Evolutionary conservation across 176 grass and related monocot species (phyloP).

Genomic region (Aegilops bicornis): DNA sequence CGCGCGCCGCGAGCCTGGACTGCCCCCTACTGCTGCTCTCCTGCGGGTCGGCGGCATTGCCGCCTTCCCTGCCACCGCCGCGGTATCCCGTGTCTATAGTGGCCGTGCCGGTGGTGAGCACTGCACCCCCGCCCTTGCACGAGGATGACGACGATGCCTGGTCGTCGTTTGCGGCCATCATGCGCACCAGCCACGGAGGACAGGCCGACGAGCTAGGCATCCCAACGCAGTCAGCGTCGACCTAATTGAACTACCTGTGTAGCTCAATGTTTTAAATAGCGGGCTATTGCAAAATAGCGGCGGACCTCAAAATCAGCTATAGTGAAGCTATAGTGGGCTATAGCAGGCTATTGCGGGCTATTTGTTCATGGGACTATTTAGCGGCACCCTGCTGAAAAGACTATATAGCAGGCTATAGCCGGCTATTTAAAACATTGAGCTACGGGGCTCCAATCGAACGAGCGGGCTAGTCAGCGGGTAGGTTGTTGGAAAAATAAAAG

Average conservation of each 20-base stretch:
- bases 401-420: too few relatives aligned
- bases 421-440: too few relatives aligned
- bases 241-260: not conserved
- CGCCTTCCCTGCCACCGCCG: not conserved
- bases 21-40: slow-evolving; percentile 63
- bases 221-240: not conserved
- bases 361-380: too few relatives aligned
- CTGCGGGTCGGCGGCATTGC: slow-evolving; percentile 36
- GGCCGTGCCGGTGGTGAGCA: slow-evolving; percentile 34
- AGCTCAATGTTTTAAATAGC: too few relatives aligned
- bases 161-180: slow-evolving; percentile 22
- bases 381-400: too few relatives aligned
- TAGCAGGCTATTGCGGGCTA: too few relatives aligned
- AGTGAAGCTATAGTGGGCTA: too few relatives aligned
- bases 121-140: slow-evolving; percentile 43
- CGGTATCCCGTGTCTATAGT: slow-evolving; percentile 47
- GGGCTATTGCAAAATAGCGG: too few relatives aligned
- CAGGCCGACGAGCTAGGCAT: slow-evolving; percentile 42
- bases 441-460: not conserved
- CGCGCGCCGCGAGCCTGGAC: slow-evolving; percentile 64
- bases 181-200: slow-evolving; percentile 45
- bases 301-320: too few relatives aligned
- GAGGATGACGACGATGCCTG: slow-evolving; percentile 58
- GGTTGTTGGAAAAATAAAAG: not conserved
- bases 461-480: not conserved